Evolutionary conservation across 306 rosid species (phyloP).

Genomic region (Herpetospermum pedunculosum): DNA sequence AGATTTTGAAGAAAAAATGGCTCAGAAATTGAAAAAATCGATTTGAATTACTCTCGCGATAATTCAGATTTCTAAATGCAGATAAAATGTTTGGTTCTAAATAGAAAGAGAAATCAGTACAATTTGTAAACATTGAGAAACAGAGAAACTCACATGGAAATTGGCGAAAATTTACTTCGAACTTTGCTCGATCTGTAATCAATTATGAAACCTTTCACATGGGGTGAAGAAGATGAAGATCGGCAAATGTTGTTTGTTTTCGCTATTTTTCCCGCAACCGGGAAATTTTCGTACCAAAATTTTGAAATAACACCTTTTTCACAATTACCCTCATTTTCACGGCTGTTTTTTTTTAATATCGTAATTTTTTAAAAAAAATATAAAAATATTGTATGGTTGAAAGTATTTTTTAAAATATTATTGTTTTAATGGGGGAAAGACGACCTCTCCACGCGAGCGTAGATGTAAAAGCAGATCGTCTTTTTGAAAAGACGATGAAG

Average conservation of each 20-base stretch:
- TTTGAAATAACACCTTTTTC: neutral
- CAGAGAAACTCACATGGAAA: slow-evolving; percentile 12
- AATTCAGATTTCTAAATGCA: neutral
- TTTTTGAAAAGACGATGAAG: too few relatives aligned
- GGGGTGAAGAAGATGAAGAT: neutral
- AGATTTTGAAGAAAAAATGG: neutral
- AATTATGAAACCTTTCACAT: neutral
- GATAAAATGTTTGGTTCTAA: neutral
- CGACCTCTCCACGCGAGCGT: too few relatives aligned
- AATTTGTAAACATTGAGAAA: neutral
- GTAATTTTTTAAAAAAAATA: too few relatives aligned
- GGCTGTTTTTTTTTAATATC: too few relatives aligned
- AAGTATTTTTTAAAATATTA: too few relatives aligned
- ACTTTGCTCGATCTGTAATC: neutral
- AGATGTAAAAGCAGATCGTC: too few relatives aligned
- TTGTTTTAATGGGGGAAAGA: too few relatives aligned
- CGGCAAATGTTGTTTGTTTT: neutral
- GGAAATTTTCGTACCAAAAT: slow-evolving; percentile 2
- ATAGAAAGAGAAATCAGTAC: neutral
- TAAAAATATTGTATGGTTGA: too few relatives aligned
- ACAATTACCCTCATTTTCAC: neutral
- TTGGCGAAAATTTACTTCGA: neutral
- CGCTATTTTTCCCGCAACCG: neutral
- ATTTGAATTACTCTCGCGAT: neutral
- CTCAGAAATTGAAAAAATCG: neutral